These are phyloP conservation scores for Phytophthora parvispora DNA, from an alignment of 352 stramenopile genomes.

Conservation along the genomic window DNA sequence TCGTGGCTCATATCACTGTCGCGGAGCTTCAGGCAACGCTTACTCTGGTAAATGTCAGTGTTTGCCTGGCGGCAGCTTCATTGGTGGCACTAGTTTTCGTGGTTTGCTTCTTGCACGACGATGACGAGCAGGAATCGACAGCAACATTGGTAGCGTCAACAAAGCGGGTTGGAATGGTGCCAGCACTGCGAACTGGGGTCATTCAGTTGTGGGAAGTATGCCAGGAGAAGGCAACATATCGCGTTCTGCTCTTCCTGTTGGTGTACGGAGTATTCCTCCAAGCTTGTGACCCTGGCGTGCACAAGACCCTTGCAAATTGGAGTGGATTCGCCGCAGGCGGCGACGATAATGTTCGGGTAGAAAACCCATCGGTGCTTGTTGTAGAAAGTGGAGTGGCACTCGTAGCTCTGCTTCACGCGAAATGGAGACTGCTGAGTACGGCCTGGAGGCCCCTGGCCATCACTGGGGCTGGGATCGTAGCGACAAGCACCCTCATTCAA, in stretches of 20 bases:
- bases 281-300: slow-evolving; percentile 46
- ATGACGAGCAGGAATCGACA: slow-evolving; percentile 24
- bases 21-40: slow-evolving; percentile 35
- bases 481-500: slow-evolving; percentile 37
- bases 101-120: slow-evolving; percentile 49
- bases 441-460: slow-evolving; percentile 51
- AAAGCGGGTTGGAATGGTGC: slow-evolving; percentile 27
- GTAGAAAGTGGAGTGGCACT: slow-evolving; percentile 36
- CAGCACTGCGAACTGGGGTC: slow-evolving; percentile 31
- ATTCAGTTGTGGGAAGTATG: slow-evolving; percentile 61
- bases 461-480: slow-evolving; percentile 36
- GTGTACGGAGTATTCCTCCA: slow-evolving; percentile 48
- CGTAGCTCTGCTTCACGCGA: slow-evolving; percentile 50
- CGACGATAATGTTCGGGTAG: neutral
- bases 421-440: slow-evolving; percentile 45
- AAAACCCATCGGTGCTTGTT: slow-evolving; percentile 32
- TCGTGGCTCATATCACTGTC: slow-evolving; percentile 34
- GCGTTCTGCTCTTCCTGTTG: slow-evolving; percentile 60
- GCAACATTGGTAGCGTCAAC: slow-evolving; percentile 23
- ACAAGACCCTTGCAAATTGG: slow-evolving; percentile 45
- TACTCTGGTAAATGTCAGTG: slow-evolving; percentile 16
- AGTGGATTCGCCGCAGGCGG: slow-evolving; percentile 29
- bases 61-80: slow-evolving; percentile 9
- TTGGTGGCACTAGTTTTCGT: slow-evolving; percentile 40
- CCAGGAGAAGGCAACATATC: slow-evolving; percentile 64